Base-by-base conservation (phyloP, 1,284 basidiomycete genomes). In the Naganishia sp. region DNA sequence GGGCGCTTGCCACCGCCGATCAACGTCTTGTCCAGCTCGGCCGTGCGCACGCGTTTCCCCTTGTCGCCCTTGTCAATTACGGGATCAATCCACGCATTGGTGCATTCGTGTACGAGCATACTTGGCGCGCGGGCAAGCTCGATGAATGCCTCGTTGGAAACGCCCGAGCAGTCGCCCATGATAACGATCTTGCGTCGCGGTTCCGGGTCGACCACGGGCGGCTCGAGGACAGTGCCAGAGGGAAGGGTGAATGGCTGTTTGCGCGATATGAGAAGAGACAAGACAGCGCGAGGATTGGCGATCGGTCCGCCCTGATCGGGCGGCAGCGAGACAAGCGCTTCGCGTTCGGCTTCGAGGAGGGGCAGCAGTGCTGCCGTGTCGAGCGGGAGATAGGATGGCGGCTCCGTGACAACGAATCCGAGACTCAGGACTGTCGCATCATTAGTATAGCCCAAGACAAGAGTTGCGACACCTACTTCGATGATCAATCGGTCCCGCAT, bases 401-500 rank as follows among this genome's bases (percentile, higher is more conserved):
- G 77, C 75, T 94, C 92, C 63, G 84, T 82, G 67, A 95, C 84
- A 42, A 92, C 81, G 74, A 89, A 95, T 17, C 92, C 93, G 51
- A 94, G 79, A 70, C 90, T 91, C 2, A 89, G 87, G 69, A 90
- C 92, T 93, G 84, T 23, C 35, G 31, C 9, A 47, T 17, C 46
- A 31, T 43, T 11, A 66, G 17, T 25, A 50, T 45, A 28, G 1
- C 28, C 28, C 28, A 28, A 28, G 28, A 28, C 3, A 23, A 17
- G 32, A 17, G 39, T 42, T 43, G 13, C 3, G 11, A 21, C 64
- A 73, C 82, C 65, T 65, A 91, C 92, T 88, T 81, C 92, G 84
- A 78, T 95, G 93, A 39, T 82, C 74, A 66, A 95, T 88, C 1
- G 90, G 88, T 0, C 89, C 91, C 15, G 90, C 92, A 73, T 87